These are phyloP conservation scores for Gaertneriomyces semiglobifer DNA, from an alignment of 192 early-diverging fungal species.

Conservation along the genomic window DNA sequence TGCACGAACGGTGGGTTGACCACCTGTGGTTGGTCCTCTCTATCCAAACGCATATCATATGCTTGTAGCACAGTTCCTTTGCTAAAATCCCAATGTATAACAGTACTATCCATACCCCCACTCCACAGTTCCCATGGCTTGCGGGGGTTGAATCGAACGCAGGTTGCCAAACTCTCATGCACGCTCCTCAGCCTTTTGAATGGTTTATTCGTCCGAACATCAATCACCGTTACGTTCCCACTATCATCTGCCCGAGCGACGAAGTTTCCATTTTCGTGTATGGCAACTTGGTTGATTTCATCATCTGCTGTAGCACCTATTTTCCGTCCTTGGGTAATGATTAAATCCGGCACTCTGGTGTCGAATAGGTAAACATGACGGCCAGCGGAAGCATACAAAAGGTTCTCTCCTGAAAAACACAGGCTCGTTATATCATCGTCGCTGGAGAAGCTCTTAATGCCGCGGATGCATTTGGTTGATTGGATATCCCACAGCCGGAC, in stretches of 20 bases:
- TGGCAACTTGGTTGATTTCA: conserved; percentile 22
- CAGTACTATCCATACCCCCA: conserved; percentile 14
- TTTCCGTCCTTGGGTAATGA: background rate
- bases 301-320: conserved; percentile 11
- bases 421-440: background rate
- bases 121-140: conserved; percentile 27
- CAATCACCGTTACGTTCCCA: conserved; percentile 17
- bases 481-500: conserved; percentile 14
- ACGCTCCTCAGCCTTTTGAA: conserved; percentile 25
- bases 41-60: background rate
- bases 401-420: background rate
- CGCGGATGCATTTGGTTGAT: background rate
- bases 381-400: conserved; percentile 13
- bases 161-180: conserved; percentile 24
- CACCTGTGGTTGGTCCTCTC: conserved; percentile 7
- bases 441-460: background rate
- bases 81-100: conserved; percentile 23
- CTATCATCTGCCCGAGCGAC: conserved; percentile 25
- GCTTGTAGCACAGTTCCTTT: conserved; percentile 8
- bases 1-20: conserved; percentile 33
- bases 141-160: conserved; percentile 17
- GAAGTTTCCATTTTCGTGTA: conserved; percentile 14
- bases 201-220: conserved; percentile 20
- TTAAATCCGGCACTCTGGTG: background rate
- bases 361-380: conserved; percentile 12